Base-by-base conservation (phyloP, 768 basidiomycete species). In the Leccinum pellstonianum region DNA sequence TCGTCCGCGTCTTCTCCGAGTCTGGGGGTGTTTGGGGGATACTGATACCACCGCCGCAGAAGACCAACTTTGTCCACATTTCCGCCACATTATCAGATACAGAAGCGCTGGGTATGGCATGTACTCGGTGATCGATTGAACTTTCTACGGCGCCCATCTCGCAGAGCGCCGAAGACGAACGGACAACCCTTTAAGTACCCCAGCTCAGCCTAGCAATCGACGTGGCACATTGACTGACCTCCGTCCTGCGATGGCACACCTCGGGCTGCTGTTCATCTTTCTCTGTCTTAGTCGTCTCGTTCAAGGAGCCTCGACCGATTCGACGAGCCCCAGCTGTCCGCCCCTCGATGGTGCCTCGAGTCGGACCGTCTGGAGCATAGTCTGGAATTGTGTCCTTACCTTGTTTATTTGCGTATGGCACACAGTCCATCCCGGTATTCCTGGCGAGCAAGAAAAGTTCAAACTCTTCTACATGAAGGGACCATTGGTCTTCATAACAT, bases 321-420 rank as follows among this genome's bases (percentile, higher is more conserved):
- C 38, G 17, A 54, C 53, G 17, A n/a, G 9, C 38, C 27, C 53
- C 25, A 27, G 10, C 38, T 54, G 53, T 15, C 53, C 53, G 17
- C 11, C 14, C 5, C 23, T 17, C 14, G 25, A 41, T 38, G 25
- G 17, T 17, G 1, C 14, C 15, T 9, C 10, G 29, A 29, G 29
- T 41, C 53, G 53, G 10, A 54, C 1, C 17, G 38, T 54, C 17
- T 41, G 23, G 38, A 12, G 53, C 23, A 27, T 54, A 17, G 10
- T 54, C 17, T 37, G 19, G 23, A 54, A 4, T 12, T 54, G 53
- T 27, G 53, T 25, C 10, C 6, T 41, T 37, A 54, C 53, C 17
- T 41, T 54, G 37, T 43, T 54, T 10, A 54, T 54, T 41, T 54
- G 53, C 25, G 53, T 54, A n/a, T 54, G 53, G 53, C 53, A 43